Conservation (phyloP, 768 basidiomycete species). For the Tylopilus intermedius region DNA sequence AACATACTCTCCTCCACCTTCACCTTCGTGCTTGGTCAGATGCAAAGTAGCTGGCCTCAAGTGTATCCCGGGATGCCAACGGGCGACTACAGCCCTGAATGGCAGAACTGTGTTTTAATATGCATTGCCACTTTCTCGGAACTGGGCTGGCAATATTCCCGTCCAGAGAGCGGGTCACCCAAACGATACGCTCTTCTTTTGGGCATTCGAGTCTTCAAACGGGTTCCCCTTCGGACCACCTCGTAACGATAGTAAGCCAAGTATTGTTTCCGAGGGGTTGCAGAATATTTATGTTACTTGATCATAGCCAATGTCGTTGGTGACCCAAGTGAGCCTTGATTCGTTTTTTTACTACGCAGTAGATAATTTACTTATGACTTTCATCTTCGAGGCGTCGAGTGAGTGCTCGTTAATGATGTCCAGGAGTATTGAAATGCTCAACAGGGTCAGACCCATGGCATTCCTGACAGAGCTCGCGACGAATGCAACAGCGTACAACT, state of each 20-base stretch:
- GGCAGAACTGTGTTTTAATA: slow-evolving; percentile 41
- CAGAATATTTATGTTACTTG: background rate
- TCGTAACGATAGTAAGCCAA: slow-evolving; percentile 8
- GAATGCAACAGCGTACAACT: too few species aligned
- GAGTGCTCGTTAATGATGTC: too few species aligned
- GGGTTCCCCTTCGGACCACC: slow-evolving; percentile 32
- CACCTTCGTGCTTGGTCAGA: background rate
- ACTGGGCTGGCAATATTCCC: slow-evolving; percentile 61
- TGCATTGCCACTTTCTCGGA: slow-evolving; percentile 30
- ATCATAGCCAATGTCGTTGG: slow-evolving; percentile 6
- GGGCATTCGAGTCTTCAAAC: slow-evolving; percentile 51
- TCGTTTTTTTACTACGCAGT: background rate
- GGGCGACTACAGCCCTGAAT: background rate
- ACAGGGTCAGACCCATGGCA: too few species aligned
- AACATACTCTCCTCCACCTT: background rate
- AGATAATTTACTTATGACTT: too few species aligned
- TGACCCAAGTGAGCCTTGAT: slow-evolving; percentile 31
- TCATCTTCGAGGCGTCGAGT: too few species aligned
- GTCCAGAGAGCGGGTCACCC: slow-evolving; percentile 57
- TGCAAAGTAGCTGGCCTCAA: background rate
- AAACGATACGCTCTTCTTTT: slow-evolving; percentile 63
- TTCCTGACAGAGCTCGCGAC: too few species aligned
- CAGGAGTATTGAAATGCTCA: too few species aligned
- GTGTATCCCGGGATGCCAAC: background rate
- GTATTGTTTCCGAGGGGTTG: background rate